A percentile compares a stretch with the other conserved stretches of the same genome.
phyloP scores from a whole-genome alignment of 164 flowering plant genomes.

The Umbellularia californica region DNA sequence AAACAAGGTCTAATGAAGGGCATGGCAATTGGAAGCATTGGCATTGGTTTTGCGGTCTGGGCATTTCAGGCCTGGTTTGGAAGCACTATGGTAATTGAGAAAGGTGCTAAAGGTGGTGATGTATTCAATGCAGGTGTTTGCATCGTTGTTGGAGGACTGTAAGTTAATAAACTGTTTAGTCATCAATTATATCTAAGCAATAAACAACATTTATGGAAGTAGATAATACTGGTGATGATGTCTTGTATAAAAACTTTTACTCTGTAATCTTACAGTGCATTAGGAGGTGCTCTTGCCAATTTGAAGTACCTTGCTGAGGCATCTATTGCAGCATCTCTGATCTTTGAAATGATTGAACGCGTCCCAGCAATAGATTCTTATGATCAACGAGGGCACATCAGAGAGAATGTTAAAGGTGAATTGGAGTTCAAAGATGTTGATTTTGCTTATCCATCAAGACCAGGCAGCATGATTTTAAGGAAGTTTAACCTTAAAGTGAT shows the following conservation, averaged over 20 bases:
- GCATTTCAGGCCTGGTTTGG: constrained; percentile 43
- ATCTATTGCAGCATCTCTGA: constrained; percentile 26
- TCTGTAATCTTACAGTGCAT: constrained; percentile 20
- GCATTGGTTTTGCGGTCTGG: constrained; percentile 25
- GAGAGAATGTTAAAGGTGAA: constrained; percentile 29
- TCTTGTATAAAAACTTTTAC: neutral
- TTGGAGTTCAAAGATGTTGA: constrained; percentile 35
- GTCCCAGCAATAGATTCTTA: constrained; percentile 30
- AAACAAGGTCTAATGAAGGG: constrained; percentile 17
- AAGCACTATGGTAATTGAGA: constrained; percentile 29
- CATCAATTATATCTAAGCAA: neutral
- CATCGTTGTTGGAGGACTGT: constrained; percentile 43
- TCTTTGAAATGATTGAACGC: constrained; percentile 30
- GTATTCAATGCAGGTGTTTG: constrained; percentile 31
- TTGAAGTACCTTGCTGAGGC: constrained; percentile 37
- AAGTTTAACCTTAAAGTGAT: constrained; percentile 29
- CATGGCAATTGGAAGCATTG: constrained; percentile 14
- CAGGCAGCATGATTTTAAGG: constrained; percentile 25
- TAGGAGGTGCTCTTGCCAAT: constrained; percentile 33
- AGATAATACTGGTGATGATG: neutral
- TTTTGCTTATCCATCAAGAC: constrained; percentile 54
- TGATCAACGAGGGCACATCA: constrained; percentile 21
- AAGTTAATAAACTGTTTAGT: constrained; percentile 12
- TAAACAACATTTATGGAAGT: neutral
- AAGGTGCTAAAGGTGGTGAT: constrained; percentile 33